A percentile compares a stretch with the other conserved stretches of the same genome.
These are phyloP conservation scores for Suhomyces emberorum DNA, from an alignment of 805 yeast species.

Conservation along the genomic window DNA sequence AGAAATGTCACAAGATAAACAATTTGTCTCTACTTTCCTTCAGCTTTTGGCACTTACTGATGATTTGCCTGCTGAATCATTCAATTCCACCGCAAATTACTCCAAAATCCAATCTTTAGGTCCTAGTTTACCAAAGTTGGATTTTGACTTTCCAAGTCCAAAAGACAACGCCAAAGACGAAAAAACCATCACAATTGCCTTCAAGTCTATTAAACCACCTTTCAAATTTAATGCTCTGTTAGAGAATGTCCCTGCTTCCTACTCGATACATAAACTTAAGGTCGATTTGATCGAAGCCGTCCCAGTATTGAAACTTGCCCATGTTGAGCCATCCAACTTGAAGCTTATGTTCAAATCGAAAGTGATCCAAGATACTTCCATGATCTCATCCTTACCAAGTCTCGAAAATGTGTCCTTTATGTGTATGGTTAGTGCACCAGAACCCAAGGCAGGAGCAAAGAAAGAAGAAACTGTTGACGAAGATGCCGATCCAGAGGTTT, in stretches of 20 bases:
- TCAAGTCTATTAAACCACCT: slow-evolving; percentile 74
- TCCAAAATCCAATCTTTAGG: slow-evolving; percentile 33
- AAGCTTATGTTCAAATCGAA: slow-evolving; percentile 60
- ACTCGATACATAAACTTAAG: slow-evolving; percentile 39
- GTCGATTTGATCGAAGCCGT: slow-evolving; percentile 27
- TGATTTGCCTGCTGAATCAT: slow-evolving; percentile 30
- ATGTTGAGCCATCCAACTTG: slow-evolving; percentile 36
- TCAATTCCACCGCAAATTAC: slow-evolving; percentile 31
- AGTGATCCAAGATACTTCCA: slow-evolving; percentile 52
- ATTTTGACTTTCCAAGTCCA: slow-evolving; percentile 28
- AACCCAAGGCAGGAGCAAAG: background rate
- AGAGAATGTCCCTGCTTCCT: slow-evolving; percentile 19
- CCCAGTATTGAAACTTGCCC: slow-evolving; percentile 21
- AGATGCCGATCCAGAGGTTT: slow-evolving; percentile 11
- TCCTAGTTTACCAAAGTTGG: slow-evolving; percentile 48
- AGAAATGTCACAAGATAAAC: slow-evolving; percentile 27
- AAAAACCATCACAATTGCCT: slow-evolving; percentile 23
- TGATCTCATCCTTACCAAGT: slow-evolving; percentile 24
- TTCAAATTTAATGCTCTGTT: slow-evolving; percentile 47
- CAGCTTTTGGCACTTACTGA: slow-evolving; percentile 46
- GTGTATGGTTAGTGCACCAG: slow-evolving; percentile 2
- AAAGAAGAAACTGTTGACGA: slow-evolving; percentile 4
- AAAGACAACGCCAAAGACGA: slow-evolving; percentile 2
- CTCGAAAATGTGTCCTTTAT: slow-evolving; percentile 4
- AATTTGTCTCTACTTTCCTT: slow-evolving; percentile 48